These are phyloP conservation scores for Lachnellula occidentalis DNA, from an alignment of 2,329 filamentous ascomycete species.

Conservation along the genomic window DNA sequence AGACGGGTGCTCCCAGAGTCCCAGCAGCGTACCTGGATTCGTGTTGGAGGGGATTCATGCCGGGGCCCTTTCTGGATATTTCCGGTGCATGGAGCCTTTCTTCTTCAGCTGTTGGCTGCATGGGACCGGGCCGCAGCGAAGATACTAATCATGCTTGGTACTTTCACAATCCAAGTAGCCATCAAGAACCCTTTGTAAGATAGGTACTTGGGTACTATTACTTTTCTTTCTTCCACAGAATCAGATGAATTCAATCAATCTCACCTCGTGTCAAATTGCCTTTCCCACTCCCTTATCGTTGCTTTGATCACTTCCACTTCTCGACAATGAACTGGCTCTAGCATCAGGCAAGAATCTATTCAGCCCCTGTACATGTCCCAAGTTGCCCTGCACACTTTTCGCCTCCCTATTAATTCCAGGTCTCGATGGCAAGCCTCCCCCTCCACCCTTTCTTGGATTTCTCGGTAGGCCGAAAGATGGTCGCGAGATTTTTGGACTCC, in stretches of 20 bases:
- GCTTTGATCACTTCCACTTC: conserved; percentile 6
- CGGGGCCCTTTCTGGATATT: neutral
- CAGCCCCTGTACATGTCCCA: conserved; percentile 5
- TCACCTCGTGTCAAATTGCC: conserved; percentile 9
- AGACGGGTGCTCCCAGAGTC: neutral
- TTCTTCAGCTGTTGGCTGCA: no score
- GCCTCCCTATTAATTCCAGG: conserved; percentile 1
- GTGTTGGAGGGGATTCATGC: neutral
- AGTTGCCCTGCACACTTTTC: conserved; percentile 1
- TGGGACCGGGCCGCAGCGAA: no score
- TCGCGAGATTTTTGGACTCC: neutral
- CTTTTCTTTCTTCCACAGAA: neutral
- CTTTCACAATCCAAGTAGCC: no score
- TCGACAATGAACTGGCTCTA: conserved; percentile 3
- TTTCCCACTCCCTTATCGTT: conserved; percentile 13
- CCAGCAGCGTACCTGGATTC: neutral
- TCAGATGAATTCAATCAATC: neutral
- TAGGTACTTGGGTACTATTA: no score
- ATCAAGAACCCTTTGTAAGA: no score
- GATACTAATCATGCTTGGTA: no score
- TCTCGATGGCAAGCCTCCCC: neutral
- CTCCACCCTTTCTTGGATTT: conserved; percentile 6
- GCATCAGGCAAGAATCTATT: conserved; percentile 7
- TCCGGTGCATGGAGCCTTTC: neutral
- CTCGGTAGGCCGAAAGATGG: conserved; percentile 2